Evolutionary conservation across 1,284 basidiomycete genomes (phyloP).

Genomic region (Heterobasidion occidentale): DNA sequence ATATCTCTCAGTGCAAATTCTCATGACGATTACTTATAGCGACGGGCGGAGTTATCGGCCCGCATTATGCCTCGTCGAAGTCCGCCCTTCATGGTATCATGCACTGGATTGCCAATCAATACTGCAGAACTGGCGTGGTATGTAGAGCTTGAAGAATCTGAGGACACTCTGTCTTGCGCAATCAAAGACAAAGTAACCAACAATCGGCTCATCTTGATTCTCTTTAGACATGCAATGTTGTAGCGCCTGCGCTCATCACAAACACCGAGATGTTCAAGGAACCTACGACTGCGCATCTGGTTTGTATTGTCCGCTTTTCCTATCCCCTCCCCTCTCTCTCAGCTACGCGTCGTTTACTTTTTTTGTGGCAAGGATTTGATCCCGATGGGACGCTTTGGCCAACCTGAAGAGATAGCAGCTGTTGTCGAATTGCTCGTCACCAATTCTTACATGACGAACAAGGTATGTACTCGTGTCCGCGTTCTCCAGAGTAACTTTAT

Average conservation of each 20-base stretch:
- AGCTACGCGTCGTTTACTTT: neutral
- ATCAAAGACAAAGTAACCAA: neutral
- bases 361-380: conserved; percentile 28
- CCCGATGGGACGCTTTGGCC: conserved; percentile 42
- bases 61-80: conserved; percentile 51
- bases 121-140: conserved; percentile 46
- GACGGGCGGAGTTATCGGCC: conserved; percentile 45
- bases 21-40: conserved; percentile 8
- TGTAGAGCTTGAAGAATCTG: conserved; percentile 10
- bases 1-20: neutral
- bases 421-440: conserved; percentile 39
- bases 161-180: too few relatives aligned
- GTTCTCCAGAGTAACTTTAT: neutral
- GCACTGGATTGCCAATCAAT: conserved; percentile 45
- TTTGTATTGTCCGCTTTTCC: conserved; percentile 21
- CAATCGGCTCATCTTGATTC: neutral
- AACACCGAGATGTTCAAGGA: conserved; percentile 42
- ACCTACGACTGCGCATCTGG: conserved; percentile 22
- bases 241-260: conserved; percentile 43
- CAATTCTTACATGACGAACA: conserved; percentile 49
- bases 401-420: conserved; percentile 41
- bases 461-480: conserved; percentile 24
- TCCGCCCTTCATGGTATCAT: conserved; percentile 45
- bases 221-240: conserved; percentile 40
- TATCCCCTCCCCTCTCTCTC: neutral